Evolutionary conservation across 129 eudicot species (phyloP).

Genomic region (Ambrosia artemisiifolia): DNA sequence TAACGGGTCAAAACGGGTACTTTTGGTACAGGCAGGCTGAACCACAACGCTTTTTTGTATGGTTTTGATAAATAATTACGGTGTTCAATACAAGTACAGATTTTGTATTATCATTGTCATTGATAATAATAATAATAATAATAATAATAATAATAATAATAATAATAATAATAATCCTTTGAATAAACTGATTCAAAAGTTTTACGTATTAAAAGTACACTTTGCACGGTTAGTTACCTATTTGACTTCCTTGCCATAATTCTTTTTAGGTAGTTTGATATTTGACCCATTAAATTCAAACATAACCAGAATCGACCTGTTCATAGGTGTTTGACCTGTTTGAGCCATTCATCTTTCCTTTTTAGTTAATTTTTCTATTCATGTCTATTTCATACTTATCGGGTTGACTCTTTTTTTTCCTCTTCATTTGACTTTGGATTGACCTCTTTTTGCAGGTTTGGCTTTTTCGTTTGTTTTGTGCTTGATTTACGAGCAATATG

Average conservation of each 20-base stretch:
- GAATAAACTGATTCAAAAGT: neutral
- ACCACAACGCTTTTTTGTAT: neutral
- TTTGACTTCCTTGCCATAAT: neutral
- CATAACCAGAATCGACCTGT: neutral
- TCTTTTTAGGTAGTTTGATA: neutral
- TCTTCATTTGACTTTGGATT: conserved; percentile 9
- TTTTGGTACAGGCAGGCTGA: neutral
- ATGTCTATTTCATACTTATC: neutral
- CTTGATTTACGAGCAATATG: conserved; percentile 78
- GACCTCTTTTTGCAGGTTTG: conserved; percentile 51
- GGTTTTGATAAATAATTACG: neutral
- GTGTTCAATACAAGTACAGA: neutral
- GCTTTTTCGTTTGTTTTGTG: conserved; percentile 56
- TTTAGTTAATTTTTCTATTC: neutral
- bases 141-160: too few species aligned
- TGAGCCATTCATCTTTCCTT: neutral
- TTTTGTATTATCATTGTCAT: too few species aligned
- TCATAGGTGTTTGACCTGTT: neutral
- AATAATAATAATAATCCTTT: neutral
- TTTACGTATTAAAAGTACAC: neutral
- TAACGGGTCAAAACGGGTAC: neutral
- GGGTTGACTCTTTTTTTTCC: conserved; percentile 10
- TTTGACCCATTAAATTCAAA: neutral
- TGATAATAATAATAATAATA: too few species aligned
- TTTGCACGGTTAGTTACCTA: neutral